phyloP scores from a whole-genome alignment of 345 rosid genomes.

The Syzygium jambos region DNA sequence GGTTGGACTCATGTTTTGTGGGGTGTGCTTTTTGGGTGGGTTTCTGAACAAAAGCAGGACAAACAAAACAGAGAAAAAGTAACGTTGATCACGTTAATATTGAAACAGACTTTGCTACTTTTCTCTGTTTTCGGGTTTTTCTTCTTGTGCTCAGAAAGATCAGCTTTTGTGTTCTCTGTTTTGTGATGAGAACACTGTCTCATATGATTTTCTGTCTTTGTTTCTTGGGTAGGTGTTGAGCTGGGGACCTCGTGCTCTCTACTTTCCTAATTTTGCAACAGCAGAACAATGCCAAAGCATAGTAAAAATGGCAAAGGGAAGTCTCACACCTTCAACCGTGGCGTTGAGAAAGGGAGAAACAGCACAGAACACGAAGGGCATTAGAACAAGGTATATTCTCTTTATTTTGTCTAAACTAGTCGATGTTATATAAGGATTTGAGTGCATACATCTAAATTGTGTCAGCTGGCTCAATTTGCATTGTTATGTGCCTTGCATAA shows the following conservation, averaged over 20 bases:
- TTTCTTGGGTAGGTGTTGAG: slow-evolving; percentile 45
- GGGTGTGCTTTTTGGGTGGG: background rate
- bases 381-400: slow-evolving; percentile 56
- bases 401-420: background rate
- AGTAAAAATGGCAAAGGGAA: slow-evolving; percentile 31
- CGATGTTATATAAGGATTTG: background rate
- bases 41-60: background rate
- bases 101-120: background rate
- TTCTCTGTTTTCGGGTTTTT: background rate
- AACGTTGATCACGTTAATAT: background rate
- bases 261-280: slow-evolving; percentile 50
- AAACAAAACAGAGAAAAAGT: background rate
- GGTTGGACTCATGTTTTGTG: background rate
- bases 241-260: slow-evolving; percentile 59
- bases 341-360: slow-evolving; percentile 55
- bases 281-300: slow-evolving; percentile 48
- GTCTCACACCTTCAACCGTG: slow-evolving; percentile 46
- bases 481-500: background rate
- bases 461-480: background rate
- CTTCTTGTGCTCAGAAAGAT: background rate
- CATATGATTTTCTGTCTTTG: background rate
- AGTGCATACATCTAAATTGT: background rate
- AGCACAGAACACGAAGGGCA: slow-evolving; percentile 23
- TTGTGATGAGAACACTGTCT: background rate
- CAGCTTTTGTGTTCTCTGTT: background rate